Conservation (phyloP, 768 basidiomycete species). For the Steccherinum ochraceum region DNA sequence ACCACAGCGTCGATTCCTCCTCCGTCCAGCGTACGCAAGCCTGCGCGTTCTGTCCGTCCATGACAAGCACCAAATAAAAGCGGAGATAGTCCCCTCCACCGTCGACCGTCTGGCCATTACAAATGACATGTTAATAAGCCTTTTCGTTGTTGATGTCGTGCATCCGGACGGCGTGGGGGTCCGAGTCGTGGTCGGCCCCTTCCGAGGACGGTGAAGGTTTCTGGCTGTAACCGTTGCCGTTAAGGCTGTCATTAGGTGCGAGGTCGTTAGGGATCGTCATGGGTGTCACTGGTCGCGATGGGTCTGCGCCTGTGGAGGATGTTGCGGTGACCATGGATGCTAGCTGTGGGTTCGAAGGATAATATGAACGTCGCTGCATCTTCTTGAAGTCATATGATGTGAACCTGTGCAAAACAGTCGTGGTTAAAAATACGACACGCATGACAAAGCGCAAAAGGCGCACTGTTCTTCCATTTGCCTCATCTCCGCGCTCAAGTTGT, state of each 20-base stretch:
- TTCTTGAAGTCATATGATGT: conserved; percentile 88
- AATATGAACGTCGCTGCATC: conserved; percentile 88
- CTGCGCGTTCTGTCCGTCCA: neutral
- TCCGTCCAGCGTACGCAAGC: no score
- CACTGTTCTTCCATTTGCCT: conserved; percentile 98
- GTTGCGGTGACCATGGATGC: conserved; percentile 64
- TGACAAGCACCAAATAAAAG: neutral
- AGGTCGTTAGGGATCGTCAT: conserved; percentile 19
- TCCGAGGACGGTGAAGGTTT: conserved; percentile 13
- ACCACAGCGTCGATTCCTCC: no score
- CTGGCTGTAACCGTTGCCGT: conserved; percentile 17
- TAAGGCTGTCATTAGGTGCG: conserved; percentile 9
- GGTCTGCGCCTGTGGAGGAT: conserved; percentile 61
- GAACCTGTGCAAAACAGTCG: conserved; percentile 49
- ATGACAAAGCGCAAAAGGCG: conserved; percentile 20
- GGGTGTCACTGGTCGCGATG: conserved; percentile 74
- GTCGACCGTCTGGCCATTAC: neutral
- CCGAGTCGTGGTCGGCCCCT: conserved; percentile 9
- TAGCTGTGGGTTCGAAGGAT: conserved; percentile 62
- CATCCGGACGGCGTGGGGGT: conserved; percentile 9
- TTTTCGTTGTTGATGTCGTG: conserved; percentile 11
- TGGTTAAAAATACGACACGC: conserved; percentile 5
- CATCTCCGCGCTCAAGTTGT: conserved; percentile 84
- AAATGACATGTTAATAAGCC: neutral
- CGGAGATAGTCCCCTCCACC: neutral